phyloP scores from a whole-genome alignment of 2,329 filamentous ascomycete species.

The Botrytis deweyae region DNA sequence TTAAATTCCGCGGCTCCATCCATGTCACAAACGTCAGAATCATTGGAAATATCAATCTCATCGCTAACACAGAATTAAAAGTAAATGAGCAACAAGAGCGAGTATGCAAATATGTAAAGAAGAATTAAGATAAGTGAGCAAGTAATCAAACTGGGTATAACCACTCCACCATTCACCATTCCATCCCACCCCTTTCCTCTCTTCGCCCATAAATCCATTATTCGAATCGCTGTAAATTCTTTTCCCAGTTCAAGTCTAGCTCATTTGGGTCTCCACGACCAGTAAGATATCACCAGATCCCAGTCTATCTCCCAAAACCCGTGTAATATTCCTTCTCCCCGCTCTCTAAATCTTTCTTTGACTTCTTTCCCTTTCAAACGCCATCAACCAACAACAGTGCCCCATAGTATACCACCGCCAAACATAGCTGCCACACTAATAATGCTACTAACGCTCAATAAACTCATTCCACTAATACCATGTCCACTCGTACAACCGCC shows the following conservation, averaged over 20 bases:
- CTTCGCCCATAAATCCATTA: background rate
- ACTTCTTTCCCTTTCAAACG: background rate
- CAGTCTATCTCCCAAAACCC: background rate
- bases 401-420: slow-evolving; percentile 46
- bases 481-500: slow-evolving; percentile 70
- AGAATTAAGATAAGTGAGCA: background rate
- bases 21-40: background rate
- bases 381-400: background rate
- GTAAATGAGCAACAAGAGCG: background rate
- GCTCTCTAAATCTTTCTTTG: too few species aligned
- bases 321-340: too few species aligned
- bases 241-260: background rate
- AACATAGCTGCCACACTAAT: slow-evolving; percentile 61
- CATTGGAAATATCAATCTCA: background rate
- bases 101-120: background rate
- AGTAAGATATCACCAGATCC: background rate
- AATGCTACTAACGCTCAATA: slow-evolving; percentile 61
- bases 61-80: background rate
- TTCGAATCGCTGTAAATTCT: background rate
- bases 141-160: background rate
- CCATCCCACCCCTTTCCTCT: background rate
- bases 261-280: background rate
- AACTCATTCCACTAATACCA: slow-evolving; percentile 65
- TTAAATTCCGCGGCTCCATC: background rate
- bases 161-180: background rate